These are phyloP conservation scores for Golubevia sp. DNA, from an alignment of 1,284 basidiomycete species.

Conservation along the genomic window DNA sequence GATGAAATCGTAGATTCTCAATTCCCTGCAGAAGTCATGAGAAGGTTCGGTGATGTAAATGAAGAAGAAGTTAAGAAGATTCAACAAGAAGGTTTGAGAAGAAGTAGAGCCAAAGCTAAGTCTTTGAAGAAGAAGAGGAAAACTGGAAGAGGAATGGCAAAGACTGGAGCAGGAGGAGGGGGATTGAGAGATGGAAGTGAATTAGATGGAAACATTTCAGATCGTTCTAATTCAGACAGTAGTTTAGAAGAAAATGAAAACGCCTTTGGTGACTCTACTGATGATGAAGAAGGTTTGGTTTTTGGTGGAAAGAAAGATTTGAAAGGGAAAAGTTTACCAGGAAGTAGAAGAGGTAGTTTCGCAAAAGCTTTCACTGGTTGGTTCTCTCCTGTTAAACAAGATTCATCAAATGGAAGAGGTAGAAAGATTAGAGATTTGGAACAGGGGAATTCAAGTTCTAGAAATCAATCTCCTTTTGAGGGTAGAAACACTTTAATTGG, in stretches of 20 bases:
- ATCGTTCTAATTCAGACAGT: background rate
- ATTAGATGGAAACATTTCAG: background rate
- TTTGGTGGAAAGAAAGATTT: background rate
- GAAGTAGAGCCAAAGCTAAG: background rate
- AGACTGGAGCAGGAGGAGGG: background rate
- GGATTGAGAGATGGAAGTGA: background rate
- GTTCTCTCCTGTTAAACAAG: background rate
- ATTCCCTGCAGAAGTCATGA: slow-evolving; percentile 55
- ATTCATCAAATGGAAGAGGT: slow-evolving; percentile 3
- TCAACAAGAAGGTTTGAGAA: background rate
- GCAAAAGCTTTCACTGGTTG: slow-evolving; percentile 16
- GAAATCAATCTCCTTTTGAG: background rate
- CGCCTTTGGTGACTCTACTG: background rate
- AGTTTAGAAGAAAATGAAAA: background rate
- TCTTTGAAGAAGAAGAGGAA: background rate
- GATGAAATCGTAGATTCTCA: slow-evolving; percentile 57
- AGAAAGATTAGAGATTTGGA: slow-evolving; percentile 1
- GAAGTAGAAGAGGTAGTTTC: slow-evolving; percentile 12
- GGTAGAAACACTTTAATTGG: no score
- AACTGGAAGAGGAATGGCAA: background rate
- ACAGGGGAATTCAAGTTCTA: no score
- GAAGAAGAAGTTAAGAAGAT: slow-evolving; percentile 8
- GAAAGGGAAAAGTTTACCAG: slow-evolving; percentile 18
- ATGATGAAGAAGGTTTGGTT: background rate
- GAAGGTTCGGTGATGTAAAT: slow-evolving; percentile 31